Evolutionary conservation across 441 rosid genomes (phyloP).

Genomic region (Mallotus japonicus): DNA sequence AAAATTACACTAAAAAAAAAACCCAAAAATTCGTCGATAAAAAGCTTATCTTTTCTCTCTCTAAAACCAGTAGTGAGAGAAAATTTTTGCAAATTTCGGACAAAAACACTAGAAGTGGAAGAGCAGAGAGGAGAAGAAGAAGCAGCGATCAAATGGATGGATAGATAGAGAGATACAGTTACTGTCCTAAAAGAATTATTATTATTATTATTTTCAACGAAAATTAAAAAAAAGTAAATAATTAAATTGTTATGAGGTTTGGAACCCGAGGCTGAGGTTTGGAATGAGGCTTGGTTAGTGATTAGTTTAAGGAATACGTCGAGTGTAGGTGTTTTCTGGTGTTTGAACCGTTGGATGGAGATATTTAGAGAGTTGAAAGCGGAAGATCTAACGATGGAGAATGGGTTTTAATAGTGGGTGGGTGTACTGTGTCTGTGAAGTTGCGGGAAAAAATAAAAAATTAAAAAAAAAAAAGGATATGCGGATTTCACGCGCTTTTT

Average conservation of each 20-base stretch:
- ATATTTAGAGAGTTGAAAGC: constrained; percentile 11
- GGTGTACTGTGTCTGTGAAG: not conserved
- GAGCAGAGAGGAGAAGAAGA: not conserved
- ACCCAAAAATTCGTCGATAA: too few species aligned
- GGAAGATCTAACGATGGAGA: not conserved
- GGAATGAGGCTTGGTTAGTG: constrained; percentile 16
- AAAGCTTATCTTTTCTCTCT: constrained; percentile 5
- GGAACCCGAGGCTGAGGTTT: constrained; percentile 1
- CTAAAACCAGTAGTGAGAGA: constrained; percentile 17
- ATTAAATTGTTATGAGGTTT: not conserved
- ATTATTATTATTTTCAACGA: too few species aligned
- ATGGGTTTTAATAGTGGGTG: not conserved
- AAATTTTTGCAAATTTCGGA: constrained; percentile 8
- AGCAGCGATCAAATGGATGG: not conserved
- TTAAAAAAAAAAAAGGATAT: constrained; percentile 1
- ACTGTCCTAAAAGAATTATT: constrained; percentile 13
- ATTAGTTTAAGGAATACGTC: not conserved
- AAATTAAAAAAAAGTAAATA: not conserved
- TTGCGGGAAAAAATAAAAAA: not conserved
- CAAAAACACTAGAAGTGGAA: not conserved
- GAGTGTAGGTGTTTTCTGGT: constrained; percentile 2
- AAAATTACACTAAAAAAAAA: constrained; percentile 2
- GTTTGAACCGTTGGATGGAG: constrained; percentile 9
- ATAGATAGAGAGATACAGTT: not conserved
- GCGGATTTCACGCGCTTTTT: constrained; percentile 27